Base-by-base conservation (phyloP, 208 protist species). In the Acanthamoeba pearcei region DNA sequence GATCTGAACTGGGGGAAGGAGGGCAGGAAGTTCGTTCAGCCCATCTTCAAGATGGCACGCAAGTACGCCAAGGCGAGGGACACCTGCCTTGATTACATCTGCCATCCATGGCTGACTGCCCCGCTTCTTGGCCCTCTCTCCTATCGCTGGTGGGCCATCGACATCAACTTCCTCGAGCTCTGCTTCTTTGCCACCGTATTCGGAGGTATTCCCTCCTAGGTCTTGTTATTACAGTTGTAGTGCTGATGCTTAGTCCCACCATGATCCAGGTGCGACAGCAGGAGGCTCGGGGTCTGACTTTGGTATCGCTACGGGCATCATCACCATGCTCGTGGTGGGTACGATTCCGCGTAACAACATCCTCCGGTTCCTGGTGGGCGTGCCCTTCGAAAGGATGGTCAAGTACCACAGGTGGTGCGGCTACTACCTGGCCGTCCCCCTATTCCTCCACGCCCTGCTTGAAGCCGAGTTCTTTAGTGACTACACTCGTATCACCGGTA, bases 391-490 rank as follows among this genome's bases (percentile, higher is more conserved):
- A n/a, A 53, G 86, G 9, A 51, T 66, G 62, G 38, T 92, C 57
- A 92, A 92, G 86, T 92, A 92, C 60, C 86, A 92, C 32, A 6
- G 86, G 8, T 92, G 86, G 86, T 74, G 32, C 42, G 86, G 86
- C 32, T 78, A 92, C 42, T 92, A 92, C 64, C 13, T 92, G 32
- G 42, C 64, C 29, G 42, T 92, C 0, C 64, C 38, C 57, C 60
- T 78, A 6, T 55, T 92, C 42, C 86, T 92, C 64, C 62, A 78
- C 70, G 70, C 70, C 6, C 70, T 78, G 12, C 70, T 78, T n/a
- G 32, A 78, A 19, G 29, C 29, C 15, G 70, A 78, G n/a, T 78
- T 78, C 29, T 78, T 78, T 42, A n/a, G n/a, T 6, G 70, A 78
- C 70, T 78, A 78, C 70, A 78, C 70, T 6, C 70, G 29, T 10